phyloP scores from a whole-genome alignment of 1,284 basidiomycete genomes.

The Athelia sp. region DNA sequence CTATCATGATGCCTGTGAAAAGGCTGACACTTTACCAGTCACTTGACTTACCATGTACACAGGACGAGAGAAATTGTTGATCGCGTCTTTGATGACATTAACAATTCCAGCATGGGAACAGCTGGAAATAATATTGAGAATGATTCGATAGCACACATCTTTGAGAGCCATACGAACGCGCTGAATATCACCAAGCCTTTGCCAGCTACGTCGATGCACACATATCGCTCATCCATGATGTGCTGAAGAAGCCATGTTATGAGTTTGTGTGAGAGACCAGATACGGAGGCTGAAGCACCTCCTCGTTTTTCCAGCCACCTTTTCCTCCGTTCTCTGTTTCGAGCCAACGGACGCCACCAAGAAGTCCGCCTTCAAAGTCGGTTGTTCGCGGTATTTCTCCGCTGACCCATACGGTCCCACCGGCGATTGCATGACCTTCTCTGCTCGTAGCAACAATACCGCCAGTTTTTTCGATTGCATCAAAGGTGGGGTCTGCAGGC shows the following conservation, averaged over 20 bases:
- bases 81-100: conserved; percentile 71
- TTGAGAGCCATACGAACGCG: conserved; percentile 44
- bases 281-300: conserved; percentile 30
- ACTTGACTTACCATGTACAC: conserved; percentile 62
- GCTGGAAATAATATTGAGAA: conserved; percentile 26
- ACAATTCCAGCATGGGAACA: conserved; percentile 84
- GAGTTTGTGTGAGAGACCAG: background rate
- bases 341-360: conserved; percentile 65
- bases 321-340: conserved; percentile 32
- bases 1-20: no score
- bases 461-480: conserved; percentile 50
- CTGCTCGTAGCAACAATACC: conserved; percentile 51
- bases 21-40: no score
- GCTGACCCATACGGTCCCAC: conserved; percentile 64
- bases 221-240: conserved; percentile 80
- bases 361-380: conserved; percentile 61
- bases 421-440: conserved; percentile 60
- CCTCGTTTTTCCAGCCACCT: conserved; percentile 52
- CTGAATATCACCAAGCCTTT: conserved; percentile 81
- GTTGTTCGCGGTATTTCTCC: conserved; percentile 75
- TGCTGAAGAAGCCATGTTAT: conserved; percentile 35
- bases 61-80: conserved; percentile 56
- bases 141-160: background rate
- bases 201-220: conserved; percentile 68
- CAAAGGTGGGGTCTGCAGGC: conserved; percentile 67